Evolutionary conservation across 2,329 filamentous ascomycete genomes (phyloP).

Genomic region (Sporothrix pseudoabietina): DNA sequence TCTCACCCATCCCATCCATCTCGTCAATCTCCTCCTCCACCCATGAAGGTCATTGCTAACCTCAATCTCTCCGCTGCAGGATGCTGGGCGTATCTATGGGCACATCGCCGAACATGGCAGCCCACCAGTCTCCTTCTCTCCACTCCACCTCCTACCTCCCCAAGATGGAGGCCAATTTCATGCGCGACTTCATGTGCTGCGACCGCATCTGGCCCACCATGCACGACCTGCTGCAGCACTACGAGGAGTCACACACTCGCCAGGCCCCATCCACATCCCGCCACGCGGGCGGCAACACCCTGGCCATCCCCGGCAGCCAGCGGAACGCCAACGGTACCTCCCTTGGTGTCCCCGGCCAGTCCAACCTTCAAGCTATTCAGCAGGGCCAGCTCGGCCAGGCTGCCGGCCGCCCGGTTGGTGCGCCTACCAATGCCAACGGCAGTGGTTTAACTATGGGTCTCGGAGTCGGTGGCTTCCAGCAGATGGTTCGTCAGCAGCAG

Average conservation of each 20-base stretch:
- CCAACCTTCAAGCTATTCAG: conserved; percentile 32
- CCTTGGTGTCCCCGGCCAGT: conserved; percentile 27
- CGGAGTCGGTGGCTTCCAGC: conserved; percentile 43
- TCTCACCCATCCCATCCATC: not conserved
- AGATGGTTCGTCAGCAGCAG: conserved; percentile 50
- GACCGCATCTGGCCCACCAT: conserved; percentile 85
- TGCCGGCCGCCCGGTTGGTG: conserved; percentile 35
- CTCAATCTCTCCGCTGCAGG: conserved; percentile 50
- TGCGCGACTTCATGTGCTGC: conserved; percentile 96
- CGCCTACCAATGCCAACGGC: conserved; percentile 25
- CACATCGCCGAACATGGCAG: conserved; percentile 78
- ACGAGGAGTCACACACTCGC: conserved; percentile 90
- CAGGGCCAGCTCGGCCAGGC: conserved; percentile 36
- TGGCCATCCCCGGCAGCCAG: conserved; percentile 25
- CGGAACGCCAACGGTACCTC: conserved; percentile 12
- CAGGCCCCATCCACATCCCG: conserved; percentile 52
- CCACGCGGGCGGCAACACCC: conserved; percentile 25
- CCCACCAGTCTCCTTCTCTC: conserved; percentile 86
- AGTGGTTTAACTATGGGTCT: conserved; percentile 34
- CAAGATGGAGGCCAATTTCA: conserved; percentile 95
- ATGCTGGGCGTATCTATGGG: conserved; percentile 75
- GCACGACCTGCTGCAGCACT: conserved; percentile 93
- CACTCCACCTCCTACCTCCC: conserved; percentile 96
- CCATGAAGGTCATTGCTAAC: conserved; percentile 33
- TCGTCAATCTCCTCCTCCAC: not conserved